A percentile compares a stretch with the other conserved stretches of the same genome.
These are phyloP conservation scores for Talaromyces funiculosus DNA, from an alignment of 2,329 filamentous ascomycete species.

Conservation along the genomic window DNA sequence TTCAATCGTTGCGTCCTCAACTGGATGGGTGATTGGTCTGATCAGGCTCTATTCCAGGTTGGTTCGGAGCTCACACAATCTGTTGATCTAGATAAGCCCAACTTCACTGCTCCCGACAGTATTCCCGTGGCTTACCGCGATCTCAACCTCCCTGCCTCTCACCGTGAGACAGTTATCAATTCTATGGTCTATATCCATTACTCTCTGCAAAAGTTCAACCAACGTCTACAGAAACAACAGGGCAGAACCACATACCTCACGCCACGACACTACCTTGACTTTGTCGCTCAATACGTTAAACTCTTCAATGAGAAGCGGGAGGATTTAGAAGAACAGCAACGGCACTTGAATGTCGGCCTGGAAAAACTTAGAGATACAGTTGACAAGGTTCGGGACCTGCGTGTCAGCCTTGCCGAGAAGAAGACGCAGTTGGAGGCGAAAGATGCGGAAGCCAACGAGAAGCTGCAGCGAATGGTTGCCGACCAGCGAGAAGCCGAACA, in stretches of 20 bases:
- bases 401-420: conserved; percentile 87
- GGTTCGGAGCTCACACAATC: conserved; percentile 91
- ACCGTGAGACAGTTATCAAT: conserved; percentile 90
- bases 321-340: conserved; percentile 96
- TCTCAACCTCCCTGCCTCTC: conserved; percentile 75
- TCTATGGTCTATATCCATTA: conserved; percentile 99
- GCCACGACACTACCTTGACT: conserved; percentile 94
- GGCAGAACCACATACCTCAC: conserved; percentile 90
- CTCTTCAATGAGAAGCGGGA: conserved; percentile 98
- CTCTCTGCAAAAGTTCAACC: conserved; percentile 85
- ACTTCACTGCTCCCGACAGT: conserved; percentile 79
- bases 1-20: conserved; percentile 99
- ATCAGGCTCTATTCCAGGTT: conserved; percentile 97
- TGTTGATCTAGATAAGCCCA: conserved; percentile 86
- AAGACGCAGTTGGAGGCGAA: conserved; percentile 89
- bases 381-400: conserved; percentile 90
- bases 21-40: conserved; percentile 99
- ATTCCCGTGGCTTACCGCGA: conserved; percentile 90
- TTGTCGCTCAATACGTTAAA: conserved; percentile 95
- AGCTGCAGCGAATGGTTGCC: conserved; percentile 92
- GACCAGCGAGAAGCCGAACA: conserved; percentile 94
- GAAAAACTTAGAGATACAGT: conserved; percentile 97
- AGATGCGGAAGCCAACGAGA: conserved; percentile 92
- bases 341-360: conserved; percentile 94
- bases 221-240: conserved; percentile 82